phyloP scores from a whole-genome alignment of 192 early-diverging fungal genomes.

The Coemansia sp. region DNA sequence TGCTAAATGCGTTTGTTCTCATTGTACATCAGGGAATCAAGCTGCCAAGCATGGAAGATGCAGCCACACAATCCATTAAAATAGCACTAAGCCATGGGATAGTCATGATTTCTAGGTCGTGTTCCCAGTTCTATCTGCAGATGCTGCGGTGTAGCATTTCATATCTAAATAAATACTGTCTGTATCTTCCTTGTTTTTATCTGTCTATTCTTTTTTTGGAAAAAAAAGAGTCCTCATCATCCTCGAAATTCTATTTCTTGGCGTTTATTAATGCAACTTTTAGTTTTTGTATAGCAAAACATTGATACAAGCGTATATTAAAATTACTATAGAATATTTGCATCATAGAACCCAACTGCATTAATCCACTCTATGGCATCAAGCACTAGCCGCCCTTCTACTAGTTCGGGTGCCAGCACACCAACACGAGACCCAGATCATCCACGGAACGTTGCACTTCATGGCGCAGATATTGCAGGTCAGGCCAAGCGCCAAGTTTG shows the following conservation, averaged over 20 bases:
- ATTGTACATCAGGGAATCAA: slow-evolving; percentile 3
- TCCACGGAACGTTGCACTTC: background rate
- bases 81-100: background rate
- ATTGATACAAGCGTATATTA: no score
- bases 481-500: slow-evolving; percentile 6
- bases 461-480: slow-evolving; percentile 2
- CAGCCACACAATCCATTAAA: background rate
- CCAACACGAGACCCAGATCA: slow-evolving; percentile 1
- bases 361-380: no score
- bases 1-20: no score
- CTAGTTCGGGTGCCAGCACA: slow-evolving; percentile 6
- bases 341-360: no score
- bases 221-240: background rate
- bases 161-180: background rate
- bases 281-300: background rate
- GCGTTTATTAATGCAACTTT: background rate
- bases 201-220: background rate
- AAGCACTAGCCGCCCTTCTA: no score
- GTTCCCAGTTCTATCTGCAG: no score
- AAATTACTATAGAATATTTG: no score
- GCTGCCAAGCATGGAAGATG: slow-evolving; percentile 6
- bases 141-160: background rate
- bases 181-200: no score
- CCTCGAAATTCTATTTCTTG: background rate
- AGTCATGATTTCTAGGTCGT: no score